phyloP scores from a whole-genome alignment of 2,329 filamentous ascomycete species.

The Lachnellula willkommii region DNA sequence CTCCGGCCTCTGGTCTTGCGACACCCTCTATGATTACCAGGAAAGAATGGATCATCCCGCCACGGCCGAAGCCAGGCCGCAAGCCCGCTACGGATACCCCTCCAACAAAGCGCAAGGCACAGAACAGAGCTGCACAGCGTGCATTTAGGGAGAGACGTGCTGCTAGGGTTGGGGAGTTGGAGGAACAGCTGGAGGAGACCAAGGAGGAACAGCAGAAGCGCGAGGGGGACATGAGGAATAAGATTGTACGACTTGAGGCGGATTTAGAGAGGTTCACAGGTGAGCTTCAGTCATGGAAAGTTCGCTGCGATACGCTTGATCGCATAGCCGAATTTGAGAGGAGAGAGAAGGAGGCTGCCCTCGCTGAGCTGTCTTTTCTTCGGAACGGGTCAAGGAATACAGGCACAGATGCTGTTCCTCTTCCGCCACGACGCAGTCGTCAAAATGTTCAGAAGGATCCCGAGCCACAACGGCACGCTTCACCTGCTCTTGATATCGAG shows the following conservation, averaged over 20 bases:
- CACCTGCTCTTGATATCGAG: conserved; percentile 28
- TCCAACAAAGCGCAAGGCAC: conserved; percentile 86
- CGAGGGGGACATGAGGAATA: conserved; percentile 51
- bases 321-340: conserved; percentile 32
- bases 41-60: conserved; percentile 82
- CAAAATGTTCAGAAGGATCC: conserved; percentile 18
- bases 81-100: conserved; percentile 93
- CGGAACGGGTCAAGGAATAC: conserved; percentile 28
- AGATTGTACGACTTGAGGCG: conserved; percentile 54
- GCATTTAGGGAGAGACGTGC: conserved; percentile 85
- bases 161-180: conserved; percentile 72
- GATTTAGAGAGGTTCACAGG: conserved; percentile 59
- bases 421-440: conserved; percentile 32
- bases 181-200: conserved; percentile 60
- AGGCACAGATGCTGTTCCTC: conserved; percentile 36
- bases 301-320: conserved; percentile 31
- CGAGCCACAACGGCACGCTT: conserved; percentile 13
- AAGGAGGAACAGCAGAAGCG: conserved; percentile 52
- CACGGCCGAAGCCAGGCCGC: conserved; percentile 80
- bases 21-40: conserved; percentile 57
- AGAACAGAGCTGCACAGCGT: conserved; percentile 87
- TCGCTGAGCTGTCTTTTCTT: conserved; percentile 36
- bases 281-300: conserved; percentile 31
- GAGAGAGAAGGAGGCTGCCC: conserved; percentile 39
- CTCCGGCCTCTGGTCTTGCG: conserved; percentile 28